These are phyloP conservation scores for Boletus vermiculosoides DNA, from an alignment of 768 basidiomycete genomes.

Conservation along the genomic window DNA sequence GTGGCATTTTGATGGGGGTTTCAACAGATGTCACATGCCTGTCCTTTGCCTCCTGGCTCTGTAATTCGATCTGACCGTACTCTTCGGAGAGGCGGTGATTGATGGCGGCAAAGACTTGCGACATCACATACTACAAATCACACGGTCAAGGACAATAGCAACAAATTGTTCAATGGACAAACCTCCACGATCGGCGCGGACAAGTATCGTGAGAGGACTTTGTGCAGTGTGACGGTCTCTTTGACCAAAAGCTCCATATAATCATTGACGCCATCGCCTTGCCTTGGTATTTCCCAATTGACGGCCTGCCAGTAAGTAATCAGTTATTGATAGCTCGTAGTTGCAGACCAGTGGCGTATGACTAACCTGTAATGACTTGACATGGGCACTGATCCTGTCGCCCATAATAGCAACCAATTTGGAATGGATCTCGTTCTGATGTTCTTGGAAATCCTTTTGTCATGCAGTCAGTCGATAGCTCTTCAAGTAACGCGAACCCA, in stretches of 20 bases:
- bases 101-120: constrained; percentile 91
- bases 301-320: constrained; percentile 49
- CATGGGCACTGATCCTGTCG: constrained; percentile 84
- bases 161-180: constrained; percentile 14
- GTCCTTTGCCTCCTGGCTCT: constrained; percentile 78
- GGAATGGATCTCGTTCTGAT: constrained; percentile 97
- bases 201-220: constrained; percentile 91
- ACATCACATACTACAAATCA: constrained; percentile 77
- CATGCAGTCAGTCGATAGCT: constrained; percentile 2
- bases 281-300: constrained; percentile 69
- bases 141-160: constrained; percentile 11
- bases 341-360: constrained; percentile 9
- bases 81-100: constrained; percentile 89
- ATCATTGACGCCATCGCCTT: constrained; percentile 66
- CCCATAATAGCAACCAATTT: constrained; percentile 99
- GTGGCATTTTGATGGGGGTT: constrained; percentile 6
- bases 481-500: constrained; percentile 3
- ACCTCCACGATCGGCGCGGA: constrained; percentile 80
- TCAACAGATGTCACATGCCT: constrained; percentile 47
- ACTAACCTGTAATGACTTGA: constrained; percentile 73
- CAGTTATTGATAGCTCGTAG: constrained; percentile 2
- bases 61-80: constrained; percentile 78
- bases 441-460: constrained; percentile 91
- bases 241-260: constrained; percentile 94
- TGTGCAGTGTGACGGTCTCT: constrained; percentile 94